Base-by-base conservation (phyloP, 192 early-diverging fungal genomes). In the Entomortierella parvispora region DNA sequence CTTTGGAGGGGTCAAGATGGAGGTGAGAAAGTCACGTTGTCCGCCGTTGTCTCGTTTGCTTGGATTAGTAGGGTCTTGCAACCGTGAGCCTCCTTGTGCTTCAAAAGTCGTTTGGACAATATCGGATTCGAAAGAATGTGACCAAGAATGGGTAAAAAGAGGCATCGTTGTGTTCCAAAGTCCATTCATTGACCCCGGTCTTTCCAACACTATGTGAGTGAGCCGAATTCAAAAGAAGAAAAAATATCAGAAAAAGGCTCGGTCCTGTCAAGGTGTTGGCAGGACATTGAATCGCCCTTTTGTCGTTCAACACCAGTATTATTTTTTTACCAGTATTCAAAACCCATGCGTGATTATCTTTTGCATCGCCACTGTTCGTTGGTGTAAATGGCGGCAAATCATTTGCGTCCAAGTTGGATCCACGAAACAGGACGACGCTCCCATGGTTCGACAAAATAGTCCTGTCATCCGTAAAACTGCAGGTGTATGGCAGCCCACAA, bases 321-420 rank as follows among this genome's bases (percentile, higher is more conserved):
- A 22, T 44, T 34, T 44, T 28, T 25, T 44, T 70, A 43, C 45
- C 53, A 18, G 22, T 42, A 22, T 71, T 56, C 2, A 71, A 45
- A 28, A 71, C 33, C 69, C 54, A 71, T 0, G 69, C 61, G 17
- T 63, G 60, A 4, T 63, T 17, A 22, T 45, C 8, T 7, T 10
- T 3, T 11, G 53, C 40, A 15, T n/a, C n/a, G n/a, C n/a, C n/a
- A n/a, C n/a, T n/a, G n/a, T n/a, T n/a, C n/a, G n/a, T n/a, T n/a
- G n/a, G n/a, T n/a, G n/a, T n/a, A n/a, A n/a, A n/a, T n/a, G 51
- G 25, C 8, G 54, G 69, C 10, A 71, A n/a, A 18, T 71, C 54
- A 1, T 20, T 20, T 7, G 33, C n/a, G 18, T 58, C 53, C 17
- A 64, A 20, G 2, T 18, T 4, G 0, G 61, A 71, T 9, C 47